These are phyloP conservation scores for Jimgerdemannia flammicorona DNA, from an alignment of 192 early-diverging fungal species.

Conservation along the genomic window DNA sequence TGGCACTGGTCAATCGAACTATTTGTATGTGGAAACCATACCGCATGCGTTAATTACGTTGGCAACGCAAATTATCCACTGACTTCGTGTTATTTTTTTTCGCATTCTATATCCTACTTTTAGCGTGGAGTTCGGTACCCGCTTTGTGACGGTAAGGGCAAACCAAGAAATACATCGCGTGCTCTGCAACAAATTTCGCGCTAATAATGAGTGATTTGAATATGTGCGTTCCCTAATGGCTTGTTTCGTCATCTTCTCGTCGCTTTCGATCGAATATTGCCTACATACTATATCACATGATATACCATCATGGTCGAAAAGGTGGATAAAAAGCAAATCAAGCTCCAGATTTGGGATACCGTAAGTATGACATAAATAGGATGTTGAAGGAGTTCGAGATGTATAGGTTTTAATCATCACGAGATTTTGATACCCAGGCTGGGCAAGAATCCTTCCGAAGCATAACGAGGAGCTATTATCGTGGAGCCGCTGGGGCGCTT, in stretches of 20 bases:
- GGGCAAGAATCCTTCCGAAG: slow-evolving; percentile 85
- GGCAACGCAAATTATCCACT: too few relatives aligned
- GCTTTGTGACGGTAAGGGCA: slow-evolving; percentile 50
- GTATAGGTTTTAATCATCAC: background rate
- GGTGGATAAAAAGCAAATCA: slow-evolving; percentile 78
- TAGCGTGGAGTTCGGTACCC: slow-evolving; percentile 79
- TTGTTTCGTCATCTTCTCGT: too few relatives aligned
- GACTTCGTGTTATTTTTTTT: background rate
- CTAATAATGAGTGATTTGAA: slow-evolving; percentile 20
- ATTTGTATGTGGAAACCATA: too few relatives aligned
- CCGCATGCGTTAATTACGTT: too few relatives aligned
- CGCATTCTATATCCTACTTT: background rate
- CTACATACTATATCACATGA: background rate
- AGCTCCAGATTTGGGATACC: slow-evolving; percentile 97
- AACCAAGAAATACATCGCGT: too few relatives aligned
- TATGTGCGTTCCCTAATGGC: too few relatives aligned
- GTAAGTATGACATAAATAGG: slow-evolving; percentile 29
- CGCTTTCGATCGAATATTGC: slow-evolving; percentile 3
- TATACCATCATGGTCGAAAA: slow-evolving; percentile 5
- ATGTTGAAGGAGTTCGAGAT: background rate
- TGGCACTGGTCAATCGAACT: too few relatives aligned
- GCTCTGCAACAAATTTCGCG: too few relatives aligned
- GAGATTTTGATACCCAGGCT: slow-evolving; percentile 35
- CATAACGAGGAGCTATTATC: slow-evolving; percentile 83
- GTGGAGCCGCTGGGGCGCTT: slow-evolving; percentile 74